A percentile compares a stretch with the other conserved stretches of the same genome.
Evolutionary conservation across 2,329 filamentous ascomycete species (phyloP).

Genomic region (Chaetomium globosum): DNA sequence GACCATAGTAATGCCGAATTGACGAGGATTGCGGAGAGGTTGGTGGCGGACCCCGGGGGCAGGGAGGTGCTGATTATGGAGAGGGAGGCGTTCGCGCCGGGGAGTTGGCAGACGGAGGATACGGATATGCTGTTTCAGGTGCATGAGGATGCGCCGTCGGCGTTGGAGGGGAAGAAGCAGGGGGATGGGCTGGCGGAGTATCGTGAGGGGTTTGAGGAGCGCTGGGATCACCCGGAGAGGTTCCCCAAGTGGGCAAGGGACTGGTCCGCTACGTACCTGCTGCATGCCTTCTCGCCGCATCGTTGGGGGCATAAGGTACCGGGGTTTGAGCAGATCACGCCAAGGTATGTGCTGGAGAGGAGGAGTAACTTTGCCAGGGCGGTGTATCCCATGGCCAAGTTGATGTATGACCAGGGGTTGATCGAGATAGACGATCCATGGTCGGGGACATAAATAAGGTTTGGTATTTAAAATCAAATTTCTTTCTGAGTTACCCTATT

Average conservation of each 20-base stretch:
- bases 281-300: background rate
- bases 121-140: background rate
- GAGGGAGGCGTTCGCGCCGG: background rate
- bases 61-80: background rate
- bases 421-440: conserved; percentile 9
- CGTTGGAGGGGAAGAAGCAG: background rate
- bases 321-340: background rate
- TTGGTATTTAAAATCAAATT: background rate
- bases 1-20: background rate
- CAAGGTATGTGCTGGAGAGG: conserved; percentile 17
- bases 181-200: background rate
- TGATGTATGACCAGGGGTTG: conserved; percentile 4
- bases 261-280: too few relatives aligned
- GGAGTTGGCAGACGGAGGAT: background rate
- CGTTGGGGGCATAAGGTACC: background rate
- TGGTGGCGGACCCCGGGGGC: background rate
- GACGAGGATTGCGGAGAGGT: background rate
- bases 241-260: too few relatives aligned
- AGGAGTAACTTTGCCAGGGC: conserved; percentile 23
- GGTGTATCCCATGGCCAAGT: conserved; percentile 11
- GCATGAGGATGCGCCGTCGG: background rate
- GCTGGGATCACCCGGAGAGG: background rate
- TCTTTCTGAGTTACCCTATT: background rate
- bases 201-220: background rate
- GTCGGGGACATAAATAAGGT: background rate